These are phyloP conservation scores for Lagenidium sp. DNA, from an alignment of 352 stramenopile genomes.

Conservation along the genomic window DNA sequence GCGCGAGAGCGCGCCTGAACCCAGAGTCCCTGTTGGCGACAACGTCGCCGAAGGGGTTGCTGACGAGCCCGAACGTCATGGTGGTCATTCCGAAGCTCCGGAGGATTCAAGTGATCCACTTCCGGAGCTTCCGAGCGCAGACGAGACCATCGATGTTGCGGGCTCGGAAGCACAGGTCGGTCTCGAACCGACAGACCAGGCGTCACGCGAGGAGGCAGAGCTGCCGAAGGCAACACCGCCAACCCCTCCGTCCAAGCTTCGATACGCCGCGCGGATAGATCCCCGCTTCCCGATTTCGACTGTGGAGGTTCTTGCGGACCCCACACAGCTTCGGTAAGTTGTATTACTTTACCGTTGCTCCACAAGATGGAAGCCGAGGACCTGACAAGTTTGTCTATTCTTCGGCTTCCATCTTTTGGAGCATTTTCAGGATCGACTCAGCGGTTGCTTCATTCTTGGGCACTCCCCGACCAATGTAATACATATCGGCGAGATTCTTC, in stretches of 20 bases:
- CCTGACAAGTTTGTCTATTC: not conserved
- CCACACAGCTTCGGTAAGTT: conserved; percentile 11
- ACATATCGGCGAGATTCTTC: conserved; percentile 88
- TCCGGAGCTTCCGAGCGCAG: too few relatives aligned
- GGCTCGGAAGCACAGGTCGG: not conserved
- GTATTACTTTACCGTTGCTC: too few relatives aligned
- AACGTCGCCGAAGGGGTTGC: too few relatives aligned
- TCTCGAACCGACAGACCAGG: not conserved
- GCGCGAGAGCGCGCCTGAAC: too few relatives aligned
- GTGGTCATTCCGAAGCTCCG: too few relatives aligned
- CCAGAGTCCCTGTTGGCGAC: too few relatives aligned
- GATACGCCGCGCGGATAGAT: conserved; percentile 35
- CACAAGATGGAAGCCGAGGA: too few relatives aligned
- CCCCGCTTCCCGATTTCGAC: conserved; percentile 73
- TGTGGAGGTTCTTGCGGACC: conserved; percentile 50
- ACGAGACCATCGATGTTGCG: not conserved
- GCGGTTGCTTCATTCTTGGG: conserved; percentile 71
- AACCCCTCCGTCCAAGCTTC: conserved; percentile 2
- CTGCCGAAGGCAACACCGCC: not conserved
- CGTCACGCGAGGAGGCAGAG: not conserved
- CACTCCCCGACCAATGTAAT: conserved; percentile 62
- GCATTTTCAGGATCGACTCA: conserved; percentile 81
- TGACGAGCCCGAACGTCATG: too few relatives aligned
- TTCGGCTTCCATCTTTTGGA: conserved; percentile 43
- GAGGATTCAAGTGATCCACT: too few relatives aligned